Evolutionary conservation across 805 yeast genomes (phyloP).

Genomic region (Ogataea saltuana): DNA sequence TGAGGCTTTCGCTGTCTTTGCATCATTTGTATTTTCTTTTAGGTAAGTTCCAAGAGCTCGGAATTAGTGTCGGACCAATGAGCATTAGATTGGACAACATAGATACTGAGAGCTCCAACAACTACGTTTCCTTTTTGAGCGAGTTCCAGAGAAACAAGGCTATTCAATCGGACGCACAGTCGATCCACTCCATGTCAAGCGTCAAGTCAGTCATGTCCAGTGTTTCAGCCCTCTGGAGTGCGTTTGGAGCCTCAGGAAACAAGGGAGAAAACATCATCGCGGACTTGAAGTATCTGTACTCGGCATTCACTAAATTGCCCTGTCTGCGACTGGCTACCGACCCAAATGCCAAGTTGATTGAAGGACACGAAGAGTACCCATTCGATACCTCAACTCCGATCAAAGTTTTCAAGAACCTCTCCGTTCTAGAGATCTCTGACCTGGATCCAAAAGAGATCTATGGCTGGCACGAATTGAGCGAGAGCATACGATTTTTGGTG

Average conservation of each 20-base stretch:
- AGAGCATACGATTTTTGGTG: conserved; percentile 53
- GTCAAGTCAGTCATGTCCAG: conserved; percentile 54
- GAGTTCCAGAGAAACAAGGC: conserved; percentile 46
- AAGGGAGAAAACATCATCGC: conserved; percentile 42
- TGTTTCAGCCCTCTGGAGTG: conserved; percentile 43
- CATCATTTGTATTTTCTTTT: conserved; percentile 64
- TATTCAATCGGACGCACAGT: conserved; percentile 39
- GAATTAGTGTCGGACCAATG: conserved; percentile 58
- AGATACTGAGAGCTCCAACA: conserved; percentile 49
- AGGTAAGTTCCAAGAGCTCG: conserved; percentile 54
- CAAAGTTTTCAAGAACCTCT: conserved; percentile 58
- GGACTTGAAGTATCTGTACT: conserved; percentile 56
- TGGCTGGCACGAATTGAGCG: conserved; percentile 64
- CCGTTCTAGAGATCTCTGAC: conserved; percentile 60
- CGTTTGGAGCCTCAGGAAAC: conserved; percentile 39
- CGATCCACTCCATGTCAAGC: conserved; percentile 59
- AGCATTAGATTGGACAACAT: conserved; percentile 60
- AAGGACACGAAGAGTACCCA: conserved; percentile 68
- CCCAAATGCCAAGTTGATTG: conserved; percentile 55
- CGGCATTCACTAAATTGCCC: conserved; percentile 66
- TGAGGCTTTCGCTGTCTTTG: conserved; percentile 56
- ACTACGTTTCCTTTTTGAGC: conserved; percentile 58
- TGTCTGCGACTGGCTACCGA: conserved; percentile 62
- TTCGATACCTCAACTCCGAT: conserved; percentile 70
- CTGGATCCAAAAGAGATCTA: conserved; percentile 63